Percentiles rank a stretch among this genome's conserved stretches.
phyloP scores from a whole-genome alignment of 441 rosid species.

The Viola pubescens region DNA sequence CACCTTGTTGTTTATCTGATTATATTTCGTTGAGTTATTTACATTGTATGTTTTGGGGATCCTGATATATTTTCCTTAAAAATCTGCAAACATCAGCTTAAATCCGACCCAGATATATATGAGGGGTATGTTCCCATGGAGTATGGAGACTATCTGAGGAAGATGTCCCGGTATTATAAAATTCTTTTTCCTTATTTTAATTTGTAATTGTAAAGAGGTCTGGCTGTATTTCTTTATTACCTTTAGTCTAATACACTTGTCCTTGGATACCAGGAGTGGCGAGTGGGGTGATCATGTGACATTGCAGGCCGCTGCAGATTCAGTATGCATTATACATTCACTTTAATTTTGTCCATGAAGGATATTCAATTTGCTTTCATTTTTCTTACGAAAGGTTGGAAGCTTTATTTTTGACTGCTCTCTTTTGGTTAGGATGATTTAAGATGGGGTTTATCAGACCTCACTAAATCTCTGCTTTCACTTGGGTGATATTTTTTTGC shows the following conservation, averaged over 20 bases:
- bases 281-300: constrained; percentile 98
- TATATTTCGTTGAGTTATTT: not conserved
- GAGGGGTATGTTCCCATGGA: constrained; percentile 82
- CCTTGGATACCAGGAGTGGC: constrained; percentile 43
- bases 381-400: not conserved
- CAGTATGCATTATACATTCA: constrained; percentile 27
- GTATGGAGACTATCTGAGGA: constrained; percentile 55
- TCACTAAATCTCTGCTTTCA: not conserved
- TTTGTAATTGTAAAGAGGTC: not conserved
- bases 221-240: constrained; percentile 2
- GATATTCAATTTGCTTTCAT: not conserved
- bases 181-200: constrained; percentile 7
- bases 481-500: not conserved
- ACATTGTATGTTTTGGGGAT: not conserved
- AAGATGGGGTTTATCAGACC: too few relatives aligned
- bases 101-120: constrained; percentile 48
- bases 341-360: not conserved
- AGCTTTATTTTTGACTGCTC: not conserved
- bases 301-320: constrained; percentile 95
- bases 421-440: not conserved
- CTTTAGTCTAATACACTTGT: constrained; percentile 5
- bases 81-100: constrained; percentile 45
- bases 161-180: constrained; percentile 48
- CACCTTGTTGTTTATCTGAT: not conserved
- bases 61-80: constrained; percentile 14